Conservation (phyloP, 2,329 filamentous ascomycete species). For the Fusarium citri region DNA sequence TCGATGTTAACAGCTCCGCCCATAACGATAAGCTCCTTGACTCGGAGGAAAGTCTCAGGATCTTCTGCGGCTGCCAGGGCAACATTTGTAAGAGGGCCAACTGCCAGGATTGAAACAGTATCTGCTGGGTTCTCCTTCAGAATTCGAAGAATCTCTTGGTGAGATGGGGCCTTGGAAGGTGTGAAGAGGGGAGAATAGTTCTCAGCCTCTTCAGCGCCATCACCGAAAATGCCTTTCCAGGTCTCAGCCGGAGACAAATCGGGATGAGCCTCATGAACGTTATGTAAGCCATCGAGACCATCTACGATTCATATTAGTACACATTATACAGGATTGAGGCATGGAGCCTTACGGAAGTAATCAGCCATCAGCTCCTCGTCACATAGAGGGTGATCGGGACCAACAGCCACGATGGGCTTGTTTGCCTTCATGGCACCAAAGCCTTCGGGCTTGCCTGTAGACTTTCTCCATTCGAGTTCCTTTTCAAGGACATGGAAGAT, state of each 20-base stretch:
- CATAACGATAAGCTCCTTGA: conserved; percentile 95
- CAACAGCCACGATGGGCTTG: conserved; percentile 88
- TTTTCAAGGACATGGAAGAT: conserved; percentile 93
- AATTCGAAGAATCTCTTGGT: conserved; percentile 90
- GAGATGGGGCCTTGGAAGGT: conserved; percentile 77
- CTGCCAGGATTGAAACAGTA: conserved; percentile 88
- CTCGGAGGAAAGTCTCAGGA: conserved; percentile 86
- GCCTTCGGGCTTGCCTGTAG: conserved; percentile 73
- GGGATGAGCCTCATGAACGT: conserved; percentile 79
- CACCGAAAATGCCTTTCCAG: conserved; percentile 75
- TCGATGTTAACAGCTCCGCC: conserved; percentile 83
- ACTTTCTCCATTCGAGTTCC: conserved; percentile 84
- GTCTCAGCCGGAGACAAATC: conserved; percentile 79
- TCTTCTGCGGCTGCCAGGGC: conserved; percentile 90
- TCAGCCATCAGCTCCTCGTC: conserved; percentile 84
- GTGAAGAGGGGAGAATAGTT: conserved; percentile 74
- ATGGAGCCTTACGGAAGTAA: conserved; percentile 80
- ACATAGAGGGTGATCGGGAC: conserved; percentile 85
- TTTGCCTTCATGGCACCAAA: conserved; percentile 78
- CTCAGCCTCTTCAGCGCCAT: conserved; percentile 53
- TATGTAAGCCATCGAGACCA: conserved; percentile 80
- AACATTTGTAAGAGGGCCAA: conserved; percentile 94
- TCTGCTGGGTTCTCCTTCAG: conserved; percentile 83
- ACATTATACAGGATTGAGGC: background rate
- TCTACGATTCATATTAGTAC: conserved; percentile 61